A percentile compares a stretch with the other conserved stretches of the same genome.
Conservation (phyloP, 2,329 filamentous ascomycete genomes). For the Cryphonectria japonica region DNA sequence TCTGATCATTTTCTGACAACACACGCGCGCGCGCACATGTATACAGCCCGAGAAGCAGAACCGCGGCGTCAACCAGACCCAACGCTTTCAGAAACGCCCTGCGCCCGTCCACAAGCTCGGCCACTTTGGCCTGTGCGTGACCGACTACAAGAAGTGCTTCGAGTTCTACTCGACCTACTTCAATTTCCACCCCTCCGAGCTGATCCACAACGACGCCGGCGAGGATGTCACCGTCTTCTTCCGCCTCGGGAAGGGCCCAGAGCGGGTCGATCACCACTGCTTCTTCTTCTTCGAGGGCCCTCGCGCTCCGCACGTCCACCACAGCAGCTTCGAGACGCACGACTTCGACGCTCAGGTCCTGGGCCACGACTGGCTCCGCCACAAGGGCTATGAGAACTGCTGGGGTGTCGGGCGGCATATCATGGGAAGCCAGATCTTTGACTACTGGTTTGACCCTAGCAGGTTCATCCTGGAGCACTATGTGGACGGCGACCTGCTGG, state of each 20-base stretch:
- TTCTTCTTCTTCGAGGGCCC: constrained; percentile 56
- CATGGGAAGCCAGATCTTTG: constrained; percentile 72
- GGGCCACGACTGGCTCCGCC: constrained; percentile 69
- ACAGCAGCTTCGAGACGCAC: constrained; percentile 71
- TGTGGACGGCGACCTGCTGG: constrained; percentile 69
- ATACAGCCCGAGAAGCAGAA: constrained; percentile 32
- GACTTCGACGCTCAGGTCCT: constrained; percentile 73
- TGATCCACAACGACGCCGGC: constrained; percentile 42
- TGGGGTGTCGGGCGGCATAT: constrained; percentile 76
- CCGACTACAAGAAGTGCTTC: constrained; percentile 51
- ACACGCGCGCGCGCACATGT: background rate
- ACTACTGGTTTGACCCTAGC: constrained; percentile 70
- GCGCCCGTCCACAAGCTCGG: constrained; percentile 57
- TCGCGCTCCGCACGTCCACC: constrained; percentile 60
- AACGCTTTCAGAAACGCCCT: constrained; percentile 53
- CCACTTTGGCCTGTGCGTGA: constrained; percentile 59
- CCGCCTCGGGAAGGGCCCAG: constrained; percentile 47
- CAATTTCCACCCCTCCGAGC: constrained; percentile 50
- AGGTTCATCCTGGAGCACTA: constrained; percentile 72
- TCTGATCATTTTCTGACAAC: background rate
- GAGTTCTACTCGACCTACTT: constrained; percentile 56
- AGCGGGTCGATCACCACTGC: constrained; percentile 54
- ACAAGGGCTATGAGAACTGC: constrained; percentile 65
- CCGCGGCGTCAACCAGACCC: constrained; percentile 49
- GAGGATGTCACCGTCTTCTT: constrained; percentile 50